Evolutionary conservation across 805 yeast genomes (phyloP).

Genomic region (Yueomyces sinensis): DNA sequence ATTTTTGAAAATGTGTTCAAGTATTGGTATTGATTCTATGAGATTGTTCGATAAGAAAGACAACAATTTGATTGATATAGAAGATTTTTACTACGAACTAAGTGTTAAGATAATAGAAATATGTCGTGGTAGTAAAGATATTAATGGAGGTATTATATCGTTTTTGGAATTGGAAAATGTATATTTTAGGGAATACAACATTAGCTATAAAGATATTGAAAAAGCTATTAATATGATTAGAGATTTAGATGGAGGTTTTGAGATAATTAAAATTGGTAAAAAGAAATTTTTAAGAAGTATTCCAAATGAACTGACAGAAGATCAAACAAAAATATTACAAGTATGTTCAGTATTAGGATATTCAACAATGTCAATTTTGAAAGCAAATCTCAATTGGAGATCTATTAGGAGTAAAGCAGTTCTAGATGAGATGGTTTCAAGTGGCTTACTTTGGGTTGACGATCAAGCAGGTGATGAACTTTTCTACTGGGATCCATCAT

Average conservation of each 20-base stretch:
- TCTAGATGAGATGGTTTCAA: slow-evolving; percentile 65
- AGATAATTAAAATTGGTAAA: slow-evolving; percentile 38
- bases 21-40: slow-evolving; percentile 78
- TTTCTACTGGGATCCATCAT: slow-evolving; percentile 63
- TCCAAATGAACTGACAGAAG: slow-evolving; percentile 51
- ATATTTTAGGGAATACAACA: slow-evolving; percentile 22
- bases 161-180: slow-evolving; percentile 35
- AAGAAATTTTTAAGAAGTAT: slow-evolving; percentile 46
- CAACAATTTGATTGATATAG: slow-evolving; percentile 19
- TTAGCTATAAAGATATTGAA: slow-evolving; percentile 9
- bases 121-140: slow-evolving; percentile 52
- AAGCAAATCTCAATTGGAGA: slow-evolving; percentile 73
- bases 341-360: slow-evolving; percentile 69
- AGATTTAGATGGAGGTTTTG: slow-evolving; percentile 59
- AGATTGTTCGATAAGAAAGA: slow-evolving; percentile 22
- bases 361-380: slow-evolving; percentile 47
- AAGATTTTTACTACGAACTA: slow-evolving; percentile 52
- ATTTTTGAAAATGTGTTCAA: slow-evolving; percentile 62
- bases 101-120: slow-evolving; percentile 66
- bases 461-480: slow-evolving; percentile 30
- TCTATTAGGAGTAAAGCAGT: slow-evolving; percentile 44
- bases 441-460: slow-evolving; percentile 83
- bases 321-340: slow-evolving; percentile 60
- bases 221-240: slow-evolving; percentile 40
- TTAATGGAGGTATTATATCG: slow-evolving; percentile 74